Base-by-base conservation (phyloP, 2,329 filamentous ascomycete genomes). In the Delphinella strobiligena region DNA sequence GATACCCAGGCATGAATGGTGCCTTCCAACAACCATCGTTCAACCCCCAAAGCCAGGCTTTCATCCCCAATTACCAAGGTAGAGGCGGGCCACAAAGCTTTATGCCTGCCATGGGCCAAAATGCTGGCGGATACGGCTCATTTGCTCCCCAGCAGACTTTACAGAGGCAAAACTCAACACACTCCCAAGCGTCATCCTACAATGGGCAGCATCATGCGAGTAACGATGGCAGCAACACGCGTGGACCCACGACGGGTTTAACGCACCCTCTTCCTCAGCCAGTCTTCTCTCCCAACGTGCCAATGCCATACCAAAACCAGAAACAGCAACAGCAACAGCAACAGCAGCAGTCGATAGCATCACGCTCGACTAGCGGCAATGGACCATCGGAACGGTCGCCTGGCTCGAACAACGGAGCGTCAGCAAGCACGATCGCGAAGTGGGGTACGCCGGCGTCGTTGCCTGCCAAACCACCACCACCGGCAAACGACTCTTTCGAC, bases 21-120 rank as follows among this genome's bases (percentile, higher is more conserved):
- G 91, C 81, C 61, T 93, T 76, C 55, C 85, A 82, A 54, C 74
- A 87, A 42, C 84, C 86, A 51, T 77, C 82, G 10, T 95, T 96
- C 65, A 95, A 95, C 55, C 89, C 88, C 1, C 88, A 93, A 63
- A 95, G 84, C 12, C 84, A 93, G 54, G 83, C 88, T 0, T 95
- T 96, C 59, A 75, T 94, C 17, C 89, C 89, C 2, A 71, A 69
- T 37, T 67, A 74, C 8, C 38, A 22, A 31, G 24, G 24, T 22
- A 7, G 12, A 14, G 14, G 5, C 31, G 19, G 12, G 17, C 41
- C 14, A 32, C 38, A n/a, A 24, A 32, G 9, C 41, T 38, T 4
- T 33, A 14, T 8, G 16, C 22, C n/a, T 36, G n/a, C 24, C 9
- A 22, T 14, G 14, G 15, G 11, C 15, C 41, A 12, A n/a, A 37